Evolutionary conservation across 1,284 basidiomycete species (phyloP).

Genomic region (Schizophyllum commune): DNA sequence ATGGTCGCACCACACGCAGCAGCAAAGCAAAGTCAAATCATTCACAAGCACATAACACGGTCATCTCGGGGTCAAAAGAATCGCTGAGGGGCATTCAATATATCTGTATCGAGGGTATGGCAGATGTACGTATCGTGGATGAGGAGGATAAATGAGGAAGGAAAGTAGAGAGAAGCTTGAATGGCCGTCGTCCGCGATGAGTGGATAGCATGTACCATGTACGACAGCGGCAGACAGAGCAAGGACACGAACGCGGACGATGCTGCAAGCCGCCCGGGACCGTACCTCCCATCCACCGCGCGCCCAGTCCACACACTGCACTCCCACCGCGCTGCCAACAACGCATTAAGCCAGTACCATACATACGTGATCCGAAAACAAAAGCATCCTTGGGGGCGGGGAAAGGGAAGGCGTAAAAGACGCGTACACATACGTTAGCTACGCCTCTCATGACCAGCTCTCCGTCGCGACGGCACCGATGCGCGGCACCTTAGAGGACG

Average conservation of each 20-base stretch:
- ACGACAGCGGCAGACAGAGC: neutral
- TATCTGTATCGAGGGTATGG: neutral
- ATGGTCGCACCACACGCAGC: too few species aligned
- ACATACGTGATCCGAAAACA: neutral
- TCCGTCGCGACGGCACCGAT: neutral
- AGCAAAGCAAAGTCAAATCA: too few species aligned
- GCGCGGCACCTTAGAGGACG: slow-evolving; percentile 20
- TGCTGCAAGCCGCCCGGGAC: neutral
- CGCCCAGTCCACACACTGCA: neutral
- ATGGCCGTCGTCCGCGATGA: too few species aligned
- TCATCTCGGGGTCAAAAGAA: too few species aligned
- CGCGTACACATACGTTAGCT: too few species aligned
- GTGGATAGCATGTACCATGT: neutral
- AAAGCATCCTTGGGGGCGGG: neutral
- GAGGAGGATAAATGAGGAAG: neutral
- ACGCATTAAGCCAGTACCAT: neutral
- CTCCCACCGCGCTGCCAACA: neutral
- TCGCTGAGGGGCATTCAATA: neutral
- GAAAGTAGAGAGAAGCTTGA: neutral
- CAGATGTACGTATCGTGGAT: neutral
- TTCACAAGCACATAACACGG: too few species aligned
- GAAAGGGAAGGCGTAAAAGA: too few species aligned
- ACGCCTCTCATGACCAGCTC: neutral
- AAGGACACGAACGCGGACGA: too few species aligned
- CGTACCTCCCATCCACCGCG: neutral